Conservation (phyloP, 2,329 filamentous ascomycete species). For the Aspergillus sp. region DNA sequence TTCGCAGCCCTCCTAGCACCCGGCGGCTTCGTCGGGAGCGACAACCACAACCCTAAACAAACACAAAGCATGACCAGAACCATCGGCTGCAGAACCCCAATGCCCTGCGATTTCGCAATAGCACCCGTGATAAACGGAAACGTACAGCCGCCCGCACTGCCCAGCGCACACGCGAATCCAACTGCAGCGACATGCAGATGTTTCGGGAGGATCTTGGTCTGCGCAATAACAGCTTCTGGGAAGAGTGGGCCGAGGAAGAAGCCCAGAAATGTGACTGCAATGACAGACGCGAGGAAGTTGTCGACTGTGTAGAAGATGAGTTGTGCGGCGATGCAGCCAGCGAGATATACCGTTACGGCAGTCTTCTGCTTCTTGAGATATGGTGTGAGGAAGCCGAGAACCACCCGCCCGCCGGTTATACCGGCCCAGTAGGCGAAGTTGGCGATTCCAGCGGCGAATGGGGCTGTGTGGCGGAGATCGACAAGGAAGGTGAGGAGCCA, state of each 20-base stretch:
- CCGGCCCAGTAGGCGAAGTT: constrained; percentile 76
- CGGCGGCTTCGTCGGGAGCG: not conserved
- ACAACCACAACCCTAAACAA: constrained; percentile 3
- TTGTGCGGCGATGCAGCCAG: constrained; percentile 56
- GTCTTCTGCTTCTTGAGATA: constrained; percentile 59
- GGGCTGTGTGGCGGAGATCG: constrained; percentile 54
- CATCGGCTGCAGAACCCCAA: constrained; percentile 52
- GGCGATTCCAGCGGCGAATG: constrained; percentile 62
- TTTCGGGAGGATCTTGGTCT: constrained; percentile 63
- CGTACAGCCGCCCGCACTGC: constrained; percentile 56
- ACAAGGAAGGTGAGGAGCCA: constrained; percentile 78
- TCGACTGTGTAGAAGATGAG: constrained; percentile 74
- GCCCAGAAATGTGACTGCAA: constrained; percentile 63
- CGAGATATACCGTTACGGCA: constrained; percentile 56
- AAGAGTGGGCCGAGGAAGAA: constrained; percentile 74
- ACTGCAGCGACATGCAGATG: constrained; percentile 68
- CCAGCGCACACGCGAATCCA: constrained; percentile 69
- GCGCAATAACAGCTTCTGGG: constrained; percentile 63
- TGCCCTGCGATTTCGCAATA: constrained; percentile 46
- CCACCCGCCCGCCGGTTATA: constrained; percentile 62
- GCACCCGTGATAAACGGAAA: constrained; percentile 36
- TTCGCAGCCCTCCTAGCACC: not conserved
- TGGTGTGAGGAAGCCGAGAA: constrained; percentile 66
- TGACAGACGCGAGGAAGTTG: constrained; percentile 62
- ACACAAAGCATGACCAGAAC: constrained; percentile 43